Evolutionary conservation across 1,284 basidiomycete genomes (phyloP).

Genomic region (Heterobasidion irregulare): DNA sequence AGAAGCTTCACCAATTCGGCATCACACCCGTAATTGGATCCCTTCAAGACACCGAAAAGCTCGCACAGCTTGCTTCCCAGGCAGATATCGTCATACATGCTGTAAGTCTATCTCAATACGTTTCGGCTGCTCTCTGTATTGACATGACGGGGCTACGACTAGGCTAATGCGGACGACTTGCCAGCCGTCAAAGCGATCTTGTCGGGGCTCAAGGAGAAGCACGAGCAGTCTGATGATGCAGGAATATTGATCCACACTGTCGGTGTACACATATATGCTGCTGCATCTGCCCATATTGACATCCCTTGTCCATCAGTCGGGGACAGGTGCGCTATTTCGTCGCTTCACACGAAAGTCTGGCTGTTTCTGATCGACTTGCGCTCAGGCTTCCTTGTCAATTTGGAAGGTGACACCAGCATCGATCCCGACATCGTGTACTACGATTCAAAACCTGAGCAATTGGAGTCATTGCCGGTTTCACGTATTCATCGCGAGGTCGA

Average conservation of each 20-base stretch:
- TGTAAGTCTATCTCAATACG: conserved; percentile 19
- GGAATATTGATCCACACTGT: conserved; percentile 47
- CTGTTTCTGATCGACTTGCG: neutral
- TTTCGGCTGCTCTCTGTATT: neutral
- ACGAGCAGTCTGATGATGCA: conserved; percentile 24
- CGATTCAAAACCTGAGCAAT: conserved; percentile 29
- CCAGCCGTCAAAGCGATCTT: conserved; percentile 33
- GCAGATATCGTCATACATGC: conserved; percentile 41
- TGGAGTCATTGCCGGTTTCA: conserved; percentile 28
- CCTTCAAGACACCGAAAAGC: conserved; percentile 19
- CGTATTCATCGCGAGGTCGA: conserved; percentile 37
- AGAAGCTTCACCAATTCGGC: conserved; percentile 21
- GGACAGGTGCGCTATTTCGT: conserved; percentile 24
- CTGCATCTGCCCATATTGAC: too few species aligned
- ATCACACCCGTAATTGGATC: conserved; percentile 26
- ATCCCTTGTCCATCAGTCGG: conserved; percentile 26
- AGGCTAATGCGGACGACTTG: conserved; percentile 39
- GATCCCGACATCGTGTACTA: conserved; percentile 29
- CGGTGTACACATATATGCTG: conserved; percentile 11
- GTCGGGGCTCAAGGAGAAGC: conserved; percentile 33
- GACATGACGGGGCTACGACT: neutral
- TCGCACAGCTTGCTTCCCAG: conserved; percentile 27
- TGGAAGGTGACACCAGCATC: conserved; percentile 23
- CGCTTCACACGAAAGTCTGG: neutral
- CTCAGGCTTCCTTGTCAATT: conserved; percentile 21